Base-by-base conservation (phyloP, 495 filamentous ascomycete species). In the Tuber melanosporum region DNA sequence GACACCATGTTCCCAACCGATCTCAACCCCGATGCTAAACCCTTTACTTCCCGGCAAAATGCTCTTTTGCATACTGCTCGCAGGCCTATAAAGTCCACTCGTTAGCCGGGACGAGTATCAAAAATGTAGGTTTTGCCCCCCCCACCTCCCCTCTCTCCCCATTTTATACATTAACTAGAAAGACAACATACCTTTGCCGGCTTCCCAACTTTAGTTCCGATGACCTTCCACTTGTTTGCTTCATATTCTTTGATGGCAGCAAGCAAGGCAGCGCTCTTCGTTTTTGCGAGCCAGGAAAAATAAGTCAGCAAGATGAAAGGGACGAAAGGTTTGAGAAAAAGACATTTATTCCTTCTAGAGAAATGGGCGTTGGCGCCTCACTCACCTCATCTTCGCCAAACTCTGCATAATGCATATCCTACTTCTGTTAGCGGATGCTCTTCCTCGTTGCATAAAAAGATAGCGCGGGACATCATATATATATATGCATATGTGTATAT, bases 321-420 rank as follows among this genome's bases (percentile, higher is more conserved):
- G 52, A 62, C 62, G 36, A 66, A 66, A 66, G 57, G 57, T 32
- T 66, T 66, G 57, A 66, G 57, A 66, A 66, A 66, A 66, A 79
- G 49, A 73, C 62, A 72, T 77, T 73, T 70, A 39, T 44, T 75
- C 71, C 47, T 36, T 75, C 49, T 46, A 45, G 74, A 75, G 77
- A 76, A 74, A 73, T 72, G 45, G 70, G 75, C 74, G 74, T 80
- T 73, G 78, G 77, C 62, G 73, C 77, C 77, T 73, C 77, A 86
- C 85, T 84, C 88, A 97, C 94, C 89, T 99, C 95, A 82, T 99
- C 94, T 87, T 98, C 95, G 71, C 92, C 95, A 83, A 99, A 99
- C 83, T 99, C 95, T 74, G 95, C 95, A 85, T 99, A 98, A 83
- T 99, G 95, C 95, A 99, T 99, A 82, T 98, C 95, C 94, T 91